These are phyloP conservation scores for Pelargonium nanum DNA, from an alignment of 345 rosid species.

Conservation along the genomic window DNA sequence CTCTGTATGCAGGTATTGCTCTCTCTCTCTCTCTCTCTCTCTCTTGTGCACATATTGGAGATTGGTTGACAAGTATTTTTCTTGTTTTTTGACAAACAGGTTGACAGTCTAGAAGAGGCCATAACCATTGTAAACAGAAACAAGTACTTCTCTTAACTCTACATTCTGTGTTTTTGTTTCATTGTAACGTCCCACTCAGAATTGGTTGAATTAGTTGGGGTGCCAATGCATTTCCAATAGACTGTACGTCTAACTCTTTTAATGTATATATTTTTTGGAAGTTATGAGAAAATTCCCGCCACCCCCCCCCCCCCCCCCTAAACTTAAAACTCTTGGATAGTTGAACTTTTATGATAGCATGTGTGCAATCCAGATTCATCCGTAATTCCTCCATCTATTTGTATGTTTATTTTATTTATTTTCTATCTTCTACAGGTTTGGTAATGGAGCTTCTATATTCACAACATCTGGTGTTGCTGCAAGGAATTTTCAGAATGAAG, in stretches of 20 bases:
- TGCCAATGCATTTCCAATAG: no score
- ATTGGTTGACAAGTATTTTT: not conserved
- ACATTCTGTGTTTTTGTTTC: not conserved
- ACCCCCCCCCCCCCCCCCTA: no score
- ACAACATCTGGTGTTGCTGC: constrained; percentile 84
- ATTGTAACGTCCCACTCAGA: no score
- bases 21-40: constrained; percentile 1
- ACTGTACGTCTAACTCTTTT: no score
- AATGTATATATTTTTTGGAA: no score
- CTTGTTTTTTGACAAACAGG: constrained; percentile 18
- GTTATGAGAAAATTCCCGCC: no score
- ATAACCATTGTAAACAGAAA: constrained; percentile 42
- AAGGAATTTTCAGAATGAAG: constrained; percentile 81
- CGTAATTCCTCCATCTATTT: not conserved
- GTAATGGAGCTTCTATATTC: constrained; percentile 82
- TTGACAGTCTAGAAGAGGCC: constrained; percentile 42
- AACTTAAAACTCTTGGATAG: no score
- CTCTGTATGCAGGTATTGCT: constrained; percentile 44
- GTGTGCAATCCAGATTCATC: not conserved
- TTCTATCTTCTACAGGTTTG: constrained; percentile 38
- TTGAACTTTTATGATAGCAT: no score
- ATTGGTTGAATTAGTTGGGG: no score
- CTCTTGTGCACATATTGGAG: constrained; percentile 1
- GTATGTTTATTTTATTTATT: not conserved
- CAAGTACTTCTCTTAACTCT: constrained; percentile 24